Base-by-base conservation (phyloP, 495 filamentous ascomycete species). In the Recurvomyces mirabilis region DNA sequence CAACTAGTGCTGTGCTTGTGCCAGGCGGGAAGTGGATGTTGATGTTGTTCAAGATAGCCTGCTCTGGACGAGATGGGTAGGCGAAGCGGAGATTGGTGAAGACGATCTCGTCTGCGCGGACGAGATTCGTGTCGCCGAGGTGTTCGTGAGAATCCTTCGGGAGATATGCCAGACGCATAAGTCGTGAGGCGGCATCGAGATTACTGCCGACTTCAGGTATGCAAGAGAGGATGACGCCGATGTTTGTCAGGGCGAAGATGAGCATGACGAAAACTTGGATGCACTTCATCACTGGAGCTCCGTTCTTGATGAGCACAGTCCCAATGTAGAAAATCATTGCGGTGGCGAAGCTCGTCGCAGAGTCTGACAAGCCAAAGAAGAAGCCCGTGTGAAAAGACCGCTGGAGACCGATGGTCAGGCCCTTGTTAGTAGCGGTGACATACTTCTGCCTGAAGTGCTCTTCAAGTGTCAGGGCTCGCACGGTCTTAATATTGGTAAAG, bases 321-420 rank as follows among this genome's bases (percentile, higher is more conserved):
- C 84, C 86, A 58, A 84, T 91, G 62, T 81, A 94, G 59, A 93
- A 91, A 14, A 93, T 73, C 17, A 94, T 59, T 0, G 87, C 85
- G n/a, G 74, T 79, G 25, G 83, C 68, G 59, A 87, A 87, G 47
- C 78, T 71, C 20, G 78, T 68, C 12, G 72, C 68, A 1, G 79
- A 77, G 55, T 89, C 80, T 17, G 79, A 73, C 15, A 88, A 58
- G 2, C 91, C 91, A 59, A 78, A 93, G 4, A 89, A 71, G 30
- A 78, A 52, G 11, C 87, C 86, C 0, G 78, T 70, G 50, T 77
- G 84, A 1, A 70, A 41, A 0, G 77, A 74, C 22, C 80, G 68
- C 41, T 68, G 70, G 5, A 78, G 28, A 1, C 83, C 82, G 11
- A 77, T 58, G 5, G 52, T 63, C 41, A 76, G 69, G 0, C 77